Conservation (phyloP, 2,329 filamentous ascomycete genomes). For the Talaromyces sp. region DNA sequence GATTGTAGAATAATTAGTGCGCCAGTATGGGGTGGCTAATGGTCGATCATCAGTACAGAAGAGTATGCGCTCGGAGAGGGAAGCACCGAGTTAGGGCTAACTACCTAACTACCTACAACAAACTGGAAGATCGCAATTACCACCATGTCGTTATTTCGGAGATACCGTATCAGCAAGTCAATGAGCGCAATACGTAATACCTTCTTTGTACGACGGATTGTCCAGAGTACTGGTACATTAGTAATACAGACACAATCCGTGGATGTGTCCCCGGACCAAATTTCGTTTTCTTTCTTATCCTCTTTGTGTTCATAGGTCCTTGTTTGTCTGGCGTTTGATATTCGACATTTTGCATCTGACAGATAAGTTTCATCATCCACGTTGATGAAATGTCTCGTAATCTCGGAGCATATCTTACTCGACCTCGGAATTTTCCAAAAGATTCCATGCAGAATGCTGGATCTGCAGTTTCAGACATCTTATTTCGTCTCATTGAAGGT, state of each 20-base stretch:
- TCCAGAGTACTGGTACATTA: background rate
- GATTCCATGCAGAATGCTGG: background rate
- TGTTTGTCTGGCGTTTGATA: background rate
- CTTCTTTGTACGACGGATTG: background rate
- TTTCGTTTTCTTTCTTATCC: background rate
- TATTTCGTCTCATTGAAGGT: background rate
- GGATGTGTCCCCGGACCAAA: background rate
- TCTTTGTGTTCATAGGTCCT: background rate
- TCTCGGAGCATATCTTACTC: background rate
- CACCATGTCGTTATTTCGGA: background rate
- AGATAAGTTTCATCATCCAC: background rate
- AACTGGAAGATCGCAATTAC: background rate
- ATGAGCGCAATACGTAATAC: background rate
- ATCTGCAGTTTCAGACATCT: background rate
- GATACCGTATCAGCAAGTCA: background rate
- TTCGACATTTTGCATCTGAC: background rate
- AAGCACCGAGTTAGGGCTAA: background rate
- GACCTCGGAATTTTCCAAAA: background rate
- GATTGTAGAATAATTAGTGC: background rate
- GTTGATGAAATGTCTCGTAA: background rate
- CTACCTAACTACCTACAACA: background rate
- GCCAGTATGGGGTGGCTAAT: background rate
- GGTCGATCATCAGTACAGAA: constrained; percentile 1
- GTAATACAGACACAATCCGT: background rate
- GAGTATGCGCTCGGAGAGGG: background rate